Base-by-base conservation (phyloP, 1,284 basidiomycete species). In the Moesziomyces sp. region DNA sequence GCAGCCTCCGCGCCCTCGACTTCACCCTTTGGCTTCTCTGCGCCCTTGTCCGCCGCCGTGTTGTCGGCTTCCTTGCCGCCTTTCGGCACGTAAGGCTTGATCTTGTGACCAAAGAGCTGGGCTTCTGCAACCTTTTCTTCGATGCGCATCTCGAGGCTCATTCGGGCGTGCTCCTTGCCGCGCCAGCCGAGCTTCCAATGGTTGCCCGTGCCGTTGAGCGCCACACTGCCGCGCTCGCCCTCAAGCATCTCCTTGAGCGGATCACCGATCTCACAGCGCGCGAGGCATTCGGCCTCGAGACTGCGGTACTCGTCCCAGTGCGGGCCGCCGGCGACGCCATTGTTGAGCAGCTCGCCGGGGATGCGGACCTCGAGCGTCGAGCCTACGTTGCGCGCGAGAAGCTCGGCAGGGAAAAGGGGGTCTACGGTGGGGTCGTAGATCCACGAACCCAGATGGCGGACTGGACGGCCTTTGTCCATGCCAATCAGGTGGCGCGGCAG, bases 331-430 rank as follows among this genome's bases (percentile, higher is more conserved):
- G 61, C 35, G 30, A 49, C 30, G 45, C 60, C 57, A n/a, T 57
- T 59, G 43, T 58, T 65, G 49, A 80, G 61, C 28, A 65, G 53
- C 24, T 67, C 73, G 28, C 82, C 82, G 0, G 71, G 55, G 45
- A 84, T 82, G 48, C 82, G 80, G 18, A 84, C 79, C 46, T 84
- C 82, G 21, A 84, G 35, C 0, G 82, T 83, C 2, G 80, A 77
- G 16, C 81, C 82, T 16, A 84, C 72, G 48, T 84, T 82, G 46
- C 63, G 58, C 8, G 76, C 72, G 34, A 84, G 65, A 40, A 84
- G 56, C 51, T 83, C 81, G 43, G 76, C 77, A 3, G 82, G 80
- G 26, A 84, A 64, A 3, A 79, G 67, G 9, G 80, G 77, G 34
- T 70, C 62, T 35, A 77, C 63, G 16, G 58, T 75, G 14, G 78